Conservation (phyloP, 1,284 basidiomycete genomes). For the Tilletia horrida region DNA sequence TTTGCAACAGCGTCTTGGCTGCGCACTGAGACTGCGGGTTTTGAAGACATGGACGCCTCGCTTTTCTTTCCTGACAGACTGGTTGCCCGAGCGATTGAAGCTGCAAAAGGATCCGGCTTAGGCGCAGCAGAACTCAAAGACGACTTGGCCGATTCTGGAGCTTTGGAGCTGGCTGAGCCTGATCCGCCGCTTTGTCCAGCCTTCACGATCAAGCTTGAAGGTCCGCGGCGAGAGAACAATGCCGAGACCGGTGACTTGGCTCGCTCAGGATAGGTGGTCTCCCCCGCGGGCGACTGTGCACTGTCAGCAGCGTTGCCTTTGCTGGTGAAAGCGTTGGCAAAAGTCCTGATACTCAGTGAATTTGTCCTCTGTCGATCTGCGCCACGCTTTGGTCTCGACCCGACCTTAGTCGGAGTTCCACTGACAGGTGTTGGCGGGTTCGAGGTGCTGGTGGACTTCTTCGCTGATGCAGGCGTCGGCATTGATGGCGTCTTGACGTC, state of each 20-base stretch:
- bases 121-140: neutral
- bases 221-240: slow-evolving; percentile 13
- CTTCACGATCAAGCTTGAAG: neutral
- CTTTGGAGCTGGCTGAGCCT: no score
- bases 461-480: no score
- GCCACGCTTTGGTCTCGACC: neutral
- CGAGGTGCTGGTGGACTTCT: no score
- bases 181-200: neutral
- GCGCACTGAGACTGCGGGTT: no score
- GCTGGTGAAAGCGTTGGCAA: slow-evolving; percentile 6
- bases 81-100: no score
- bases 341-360: slow-evolving; percentile 28
- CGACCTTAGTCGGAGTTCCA: neutral
- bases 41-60: no score
- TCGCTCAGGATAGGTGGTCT: slow-evolving; percentile 31
- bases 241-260: slow-evolving; percentile 33
- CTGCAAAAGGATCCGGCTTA: neutral
- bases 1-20: no score
- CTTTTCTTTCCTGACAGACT: no score
- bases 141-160: neutral
- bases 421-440: neutral
- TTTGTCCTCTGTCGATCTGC: slow-evolving; percentile 33
- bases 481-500: no score
- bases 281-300: slow-evolving; percentile 19
- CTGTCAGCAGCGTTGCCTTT: neutral